Evolutionary conservation across 2,329 filamentous ascomycete species (phyloP), one percentile per base, ranked within the genome.

Genomic region (Botrytis byssoidea): DNA sequence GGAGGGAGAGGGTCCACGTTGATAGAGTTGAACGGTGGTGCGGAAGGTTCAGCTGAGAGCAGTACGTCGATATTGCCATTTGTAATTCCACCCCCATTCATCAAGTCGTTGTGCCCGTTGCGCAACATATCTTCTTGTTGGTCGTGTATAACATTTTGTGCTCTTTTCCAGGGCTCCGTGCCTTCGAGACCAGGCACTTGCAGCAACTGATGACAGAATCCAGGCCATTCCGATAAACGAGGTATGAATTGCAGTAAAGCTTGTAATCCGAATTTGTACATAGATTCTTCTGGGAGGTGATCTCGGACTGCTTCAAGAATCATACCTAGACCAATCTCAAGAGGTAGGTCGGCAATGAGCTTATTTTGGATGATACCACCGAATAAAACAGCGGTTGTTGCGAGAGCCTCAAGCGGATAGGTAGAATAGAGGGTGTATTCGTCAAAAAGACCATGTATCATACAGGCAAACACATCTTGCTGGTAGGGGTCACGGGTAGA

Each of bases 251-350:
- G 94, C 81, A 98, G 91, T 74, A 99, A 88, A 25, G 96, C 96
- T 81, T 99, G 96, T 20, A 99, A 87, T 18, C 97, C 96, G 81
- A 99, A 99, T 79, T 98, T 97, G 85, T 96, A 98, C 96, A 99
- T 98, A 1, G 93, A 91, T 75, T 95, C 91, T 46, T 97, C 92
- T 0, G 92, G 90, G 46, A 88, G 85, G 79, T 96, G 93, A 76
- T 97, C 94, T 76, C 93, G 89, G 37, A 99, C 94, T 20, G 96
- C 94, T 82, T 99, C 95, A n/a, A 98, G 86, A 76, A 99, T 97
- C 94, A 99, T 98, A 25, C 93, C 94, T 25, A 98, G 86, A n/a
- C 93, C 96, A 73, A 97, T 94, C 81, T 97, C 94, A 48, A 98
- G 89, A 5, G 96, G 94, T 29, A 99, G 89, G 60, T 94, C 92